Conservation (phyloP, 176 grass and related monocot species). For the Chloris gayana region DNA sequence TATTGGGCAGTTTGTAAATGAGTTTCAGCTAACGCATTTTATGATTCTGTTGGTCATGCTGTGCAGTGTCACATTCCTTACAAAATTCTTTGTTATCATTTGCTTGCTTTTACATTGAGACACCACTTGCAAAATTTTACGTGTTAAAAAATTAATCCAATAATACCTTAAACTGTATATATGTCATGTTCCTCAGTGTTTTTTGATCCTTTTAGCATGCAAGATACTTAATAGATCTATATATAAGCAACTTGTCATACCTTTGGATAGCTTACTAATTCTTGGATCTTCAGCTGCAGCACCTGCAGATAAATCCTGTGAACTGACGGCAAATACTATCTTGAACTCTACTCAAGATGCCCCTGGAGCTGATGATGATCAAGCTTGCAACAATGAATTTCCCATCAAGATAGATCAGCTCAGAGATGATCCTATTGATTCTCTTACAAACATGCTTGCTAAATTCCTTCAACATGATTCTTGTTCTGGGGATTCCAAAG, state of each 20-base stretch:
- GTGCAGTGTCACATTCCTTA: not conserved
- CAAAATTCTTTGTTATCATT: not conserved
- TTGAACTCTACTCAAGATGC: slow-evolving; percentile 34
- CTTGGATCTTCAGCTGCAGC: slow-evolving; percentile 55
- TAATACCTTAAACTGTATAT: not conserved
- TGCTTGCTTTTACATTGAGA: not conserved
- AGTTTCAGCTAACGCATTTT: not conserved
- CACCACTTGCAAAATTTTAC: not conserved
- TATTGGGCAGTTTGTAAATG: not conserved
- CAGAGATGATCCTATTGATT: slow-evolving; percentile 50
- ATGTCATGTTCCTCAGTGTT: not conserved
- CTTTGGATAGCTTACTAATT: slow-evolving; percentile 13
- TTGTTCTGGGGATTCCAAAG: slow-evolving; percentile 67
- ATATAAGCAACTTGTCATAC: not conserved
- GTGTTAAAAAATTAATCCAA: slow-evolving; percentile 10
- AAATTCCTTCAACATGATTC: slow-evolving; percentile 68
- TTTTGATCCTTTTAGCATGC: not conserved
- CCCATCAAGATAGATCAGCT: slow-evolving; percentile 54
- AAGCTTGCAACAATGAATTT: slow-evolving; percentile 21
- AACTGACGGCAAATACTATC: slow-evolving; percentile 38
- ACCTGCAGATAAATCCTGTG: slow-evolving; percentile 57
- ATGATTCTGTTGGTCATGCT: not conserved
- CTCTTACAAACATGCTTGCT: slow-evolving; percentile 59
- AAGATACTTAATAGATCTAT: not conserved
- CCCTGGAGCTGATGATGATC: slow-evolving; percentile 32